Evolutionary conservation across 768 basidiomycete species (phyloP).

Genomic region (Russula vinacea): DNA sequence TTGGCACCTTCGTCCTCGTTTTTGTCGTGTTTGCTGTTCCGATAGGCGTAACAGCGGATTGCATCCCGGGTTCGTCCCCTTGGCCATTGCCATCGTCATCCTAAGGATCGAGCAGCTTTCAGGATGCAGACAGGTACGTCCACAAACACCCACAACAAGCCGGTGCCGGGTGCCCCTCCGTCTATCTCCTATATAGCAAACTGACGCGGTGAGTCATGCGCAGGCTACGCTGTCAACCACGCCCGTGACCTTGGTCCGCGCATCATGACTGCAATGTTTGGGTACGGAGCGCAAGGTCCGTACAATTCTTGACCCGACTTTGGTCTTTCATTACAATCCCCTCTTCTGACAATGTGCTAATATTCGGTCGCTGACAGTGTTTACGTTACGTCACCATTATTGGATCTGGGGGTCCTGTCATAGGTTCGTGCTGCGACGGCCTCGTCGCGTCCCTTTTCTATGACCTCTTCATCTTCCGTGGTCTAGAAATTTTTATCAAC

Average conservation of each 20-base stretch:
- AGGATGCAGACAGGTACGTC: conserved; percentile 53
- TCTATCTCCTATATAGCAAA: too few relatives aligned
- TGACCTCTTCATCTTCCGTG: conserved; percentile 56
- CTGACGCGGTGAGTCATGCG: not conserved
- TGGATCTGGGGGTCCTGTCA: conserved; percentile 71
- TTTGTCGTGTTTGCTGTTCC: conserved; percentile 52
- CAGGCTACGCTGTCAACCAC: conserved; percentile 63
- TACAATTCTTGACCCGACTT: not conserved
- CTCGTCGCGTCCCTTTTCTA: conserved; percentile 54
- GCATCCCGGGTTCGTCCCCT: conserved; percentile 50
- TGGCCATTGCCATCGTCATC: conserved; percentile 53
- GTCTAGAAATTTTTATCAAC: conserved; percentile 53
- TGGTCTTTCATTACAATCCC: not conserved
- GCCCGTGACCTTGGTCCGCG: conserved; percentile 72
- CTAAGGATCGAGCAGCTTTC: conserved; percentile 53
- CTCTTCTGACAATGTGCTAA: not conserved
- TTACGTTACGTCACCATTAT: conserved; percentile 54
- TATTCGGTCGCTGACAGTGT: conserved; percentile 33
- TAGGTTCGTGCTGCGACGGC: conserved; percentile 59
- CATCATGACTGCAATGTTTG: conserved; percentile 65
- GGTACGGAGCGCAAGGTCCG: conserved; percentile 54
- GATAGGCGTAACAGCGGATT: conserved; percentile 53
- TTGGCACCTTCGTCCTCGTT: conserved; percentile 55
- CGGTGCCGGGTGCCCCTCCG: too few relatives aligned
- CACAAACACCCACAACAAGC: not conserved